Evolutionary conservation across 1,139 yeast genomes (phyloP).

Genomic region (Taphrina wiesneri): DNA sequence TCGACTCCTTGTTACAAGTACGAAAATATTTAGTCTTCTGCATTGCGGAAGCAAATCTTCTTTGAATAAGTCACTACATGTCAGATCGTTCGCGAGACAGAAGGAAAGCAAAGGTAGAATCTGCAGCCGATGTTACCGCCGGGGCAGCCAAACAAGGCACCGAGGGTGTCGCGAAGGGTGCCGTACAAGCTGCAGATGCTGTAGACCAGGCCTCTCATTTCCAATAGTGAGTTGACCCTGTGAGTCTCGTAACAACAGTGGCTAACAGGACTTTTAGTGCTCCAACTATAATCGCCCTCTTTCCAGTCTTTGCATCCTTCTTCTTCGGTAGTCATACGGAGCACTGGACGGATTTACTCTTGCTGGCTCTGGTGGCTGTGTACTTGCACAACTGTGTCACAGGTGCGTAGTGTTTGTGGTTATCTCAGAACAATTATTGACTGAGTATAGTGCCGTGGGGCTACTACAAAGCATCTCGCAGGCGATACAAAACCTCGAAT

Average conservation of each 20-base stretch:
- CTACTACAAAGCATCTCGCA: constrained; percentile 19
- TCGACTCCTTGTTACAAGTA: too few relatives aligned
- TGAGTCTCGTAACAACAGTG: neutral
- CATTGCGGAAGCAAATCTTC: neutral
- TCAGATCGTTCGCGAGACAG: neutral
- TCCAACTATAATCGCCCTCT: constrained; percentile 28
- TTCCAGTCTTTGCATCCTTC: constrained; percentile 28
- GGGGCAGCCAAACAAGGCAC: constrained; percentile 3
- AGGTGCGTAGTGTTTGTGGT: neutral
- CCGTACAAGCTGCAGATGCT: constrained; percentile 20
- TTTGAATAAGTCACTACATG: too few relatives aligned
- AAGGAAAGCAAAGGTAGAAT: neutral
- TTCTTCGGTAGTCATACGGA: constrained; percentile 27
- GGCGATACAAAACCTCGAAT: constrained; percentile 10
- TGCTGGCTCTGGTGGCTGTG: constrained; percentile 28
- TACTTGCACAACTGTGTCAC: constrained; percentile 31
- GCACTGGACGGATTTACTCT: constrained; percentile 24
- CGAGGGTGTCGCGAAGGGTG: constrained; percentile 24
- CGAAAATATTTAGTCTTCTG: too few relatives aligned
- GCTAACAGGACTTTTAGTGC: constrained; percentile 1
- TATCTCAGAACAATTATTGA: neutral
- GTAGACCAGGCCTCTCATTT: constrained; percentile 15
- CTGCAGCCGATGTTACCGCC: constrained; percentile 3
- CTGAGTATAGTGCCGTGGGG: constrained; percentile 18
- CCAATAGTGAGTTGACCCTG: constrained; percentile 11